Percentiles rank a stretch among this genome's conserved stretches.
phyloP scores from a whole-genome alignment of 2,329 filamentous ascomycete species.

The Lachnellula subtilissima region DNA sequence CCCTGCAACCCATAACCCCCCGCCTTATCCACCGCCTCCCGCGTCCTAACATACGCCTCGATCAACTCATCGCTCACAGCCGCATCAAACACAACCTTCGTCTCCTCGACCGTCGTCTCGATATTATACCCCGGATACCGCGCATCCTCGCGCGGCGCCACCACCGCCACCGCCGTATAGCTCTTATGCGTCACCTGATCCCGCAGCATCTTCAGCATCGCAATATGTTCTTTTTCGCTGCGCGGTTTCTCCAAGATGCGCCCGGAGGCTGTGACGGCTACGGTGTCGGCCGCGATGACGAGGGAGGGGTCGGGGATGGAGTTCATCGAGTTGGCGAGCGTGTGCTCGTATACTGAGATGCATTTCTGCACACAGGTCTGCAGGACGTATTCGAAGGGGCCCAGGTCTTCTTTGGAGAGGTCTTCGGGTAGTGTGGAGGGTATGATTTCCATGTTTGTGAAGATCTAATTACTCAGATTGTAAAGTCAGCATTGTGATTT shows the following conservation, averaged over 20 bases:
- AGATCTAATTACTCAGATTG: slow-evolving; percentile 57
- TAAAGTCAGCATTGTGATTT: neutral
- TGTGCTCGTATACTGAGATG: slow-evolving; percentile 54
- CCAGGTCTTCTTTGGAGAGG: slow-evolving; percentile 67
- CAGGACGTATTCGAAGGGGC: slow-evolving; percentile 86
- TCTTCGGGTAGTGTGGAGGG: slow-evolving; percentile 83
- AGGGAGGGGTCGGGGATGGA: slow-evolving; percentile 63
- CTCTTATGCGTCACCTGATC: slow-evolving; percentile 77
- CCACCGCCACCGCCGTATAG: slow-evolving; percentile 77
- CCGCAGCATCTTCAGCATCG: slow-evolving; percentile 77
- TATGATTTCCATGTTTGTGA: slow-evolving; percentile 70
- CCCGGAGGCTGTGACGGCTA: slow-evolving; percentile 73
- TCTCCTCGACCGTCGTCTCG: slow-evolving; percentile 81
- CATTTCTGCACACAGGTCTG: slow-evolving; percentile 82
- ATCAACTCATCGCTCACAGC: slow-evolving; percentile 76
- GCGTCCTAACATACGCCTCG: slow-evolving; percentile 74
- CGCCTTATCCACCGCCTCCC: slow-evolving; percentile 93
- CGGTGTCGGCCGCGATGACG: slow-evolving; percentile 85
- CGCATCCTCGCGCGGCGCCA: slow-evolving; percentile 77
- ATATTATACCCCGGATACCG: slow-evolving; percentile 80
- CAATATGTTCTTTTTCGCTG: slow-evolving; percentile 72
- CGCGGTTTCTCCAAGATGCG: slow-evolving; percentile 87
- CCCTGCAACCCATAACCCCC: slow-evolving; percentile 95
- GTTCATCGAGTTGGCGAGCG: slow-evolving; percentile 36
- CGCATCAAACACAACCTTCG: slow-evolving; percentile 78